A percentile compares a stretch with the other conserved stretches of the same genome.
phyloP scores from a whole-genome alignment of 1,284 basidiomycete genomes.

The Gymnopus androsaceus region DNA sequence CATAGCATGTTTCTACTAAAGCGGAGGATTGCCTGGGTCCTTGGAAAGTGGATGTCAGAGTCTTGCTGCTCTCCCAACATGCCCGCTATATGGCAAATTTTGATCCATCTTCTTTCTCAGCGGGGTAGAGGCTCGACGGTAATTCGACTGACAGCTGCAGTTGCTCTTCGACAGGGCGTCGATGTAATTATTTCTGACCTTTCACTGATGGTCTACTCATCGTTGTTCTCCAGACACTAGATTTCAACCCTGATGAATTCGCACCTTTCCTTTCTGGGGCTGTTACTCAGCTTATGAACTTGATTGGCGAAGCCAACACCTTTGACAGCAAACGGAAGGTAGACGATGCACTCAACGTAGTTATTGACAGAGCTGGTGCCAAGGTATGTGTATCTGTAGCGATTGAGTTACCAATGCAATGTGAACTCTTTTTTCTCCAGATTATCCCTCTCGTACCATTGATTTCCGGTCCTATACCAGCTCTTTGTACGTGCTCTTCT shows the following conservation, averaged over 20 bases:
- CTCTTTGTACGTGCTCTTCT: constrained; percentile 63
- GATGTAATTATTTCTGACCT: constrained; percentile 58
- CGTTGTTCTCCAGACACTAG: constrained; percentile 48
- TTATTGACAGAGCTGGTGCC: constrained; percentile 70
- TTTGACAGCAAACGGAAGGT: constrained; percentile 80
- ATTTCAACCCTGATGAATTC: constrained; percentile 61
- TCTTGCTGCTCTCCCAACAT: constrained; percentile 63
- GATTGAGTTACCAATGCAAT: background rate
- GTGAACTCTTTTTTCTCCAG: constrained; percentile 5
- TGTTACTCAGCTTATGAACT: constrained; percentile 61
- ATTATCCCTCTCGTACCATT: constrained; percentile 31
- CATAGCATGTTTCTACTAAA: constrained; percentile 84
- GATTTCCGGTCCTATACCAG: constrained; percentile 73
- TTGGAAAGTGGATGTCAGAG: constrained; percentile 82
- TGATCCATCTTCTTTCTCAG: constrained; percentile 74
- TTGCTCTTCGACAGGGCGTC: constrained; percentile 76
- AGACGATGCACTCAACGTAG: constrained; percentile 66
- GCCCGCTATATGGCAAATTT: constrained; percentile 74
- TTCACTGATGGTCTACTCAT: constrained; percentile 7
- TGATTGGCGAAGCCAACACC: constrained; percentile 78
- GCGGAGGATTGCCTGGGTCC: constrained; percentile 85
- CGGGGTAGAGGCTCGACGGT: constrained; percentile 70
- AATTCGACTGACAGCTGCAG: constrained; percentile 80
- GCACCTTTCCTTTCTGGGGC: constrained; percentile 58
- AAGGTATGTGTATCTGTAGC: constrained; percentile 44